These are phyloP conservation scores for Parietichytrium sp. DNA, from an alignment of 108 stramenopile genomes.

Conservation along the genomic window DNA sequence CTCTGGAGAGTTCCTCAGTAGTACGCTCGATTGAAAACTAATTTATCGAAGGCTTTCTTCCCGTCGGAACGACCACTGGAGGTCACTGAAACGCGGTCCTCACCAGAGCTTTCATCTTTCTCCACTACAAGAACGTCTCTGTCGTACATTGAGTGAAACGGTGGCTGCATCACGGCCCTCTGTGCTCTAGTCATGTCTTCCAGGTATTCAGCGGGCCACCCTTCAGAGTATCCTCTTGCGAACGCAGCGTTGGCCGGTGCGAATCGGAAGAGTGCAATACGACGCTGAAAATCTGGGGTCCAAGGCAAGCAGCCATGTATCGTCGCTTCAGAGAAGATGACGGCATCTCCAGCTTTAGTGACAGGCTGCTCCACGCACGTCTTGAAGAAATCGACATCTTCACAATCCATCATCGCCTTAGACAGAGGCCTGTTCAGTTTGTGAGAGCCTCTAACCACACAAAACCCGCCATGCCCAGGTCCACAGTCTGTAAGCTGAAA, in stretches of 20 bases:
- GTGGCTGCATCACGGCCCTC: slow-evolving; percentile 79
- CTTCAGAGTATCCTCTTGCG: slow-evolving; percentile 72
- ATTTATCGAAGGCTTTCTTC: slow-evolving; percentile 5
- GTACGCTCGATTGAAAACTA: neutral
- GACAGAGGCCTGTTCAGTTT: slow-evolving; percentile 85
- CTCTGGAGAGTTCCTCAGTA: too few relatives aligned
- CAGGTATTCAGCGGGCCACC: slow-evolving; percentile 75
- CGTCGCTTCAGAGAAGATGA: slow-evolving; percentile 82
- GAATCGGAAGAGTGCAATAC: slow-evolving; percentile 79
- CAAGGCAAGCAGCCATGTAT: slow-evolving; percentile 85
- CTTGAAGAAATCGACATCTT: slow-evolving; percentile 59
- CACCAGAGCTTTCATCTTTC: too few relatives aligned
- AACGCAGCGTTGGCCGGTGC: slow-evolving; percentile 75
- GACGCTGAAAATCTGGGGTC: slow-evolving; percentile 54
- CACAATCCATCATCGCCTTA: slow-evolving; percentile 76
- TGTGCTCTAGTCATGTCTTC: slow-evolving; percentile 75
- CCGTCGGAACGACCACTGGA: neutral
- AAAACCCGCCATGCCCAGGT: slow-evolving; percentile 80
- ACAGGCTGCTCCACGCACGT: slow-evolving; percentile 70
- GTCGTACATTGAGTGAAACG: slow-evolving; percentile 69
- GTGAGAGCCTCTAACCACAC: slow-evolving; percentile 84
- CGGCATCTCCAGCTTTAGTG: slow-evolving; percentile 87
- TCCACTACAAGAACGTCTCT: too few relatives aligned
- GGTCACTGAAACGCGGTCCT: neutral
- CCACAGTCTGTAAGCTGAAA: slow-evolving; percentile 71